These are phyloP conservation scores for Fonsecaea erecta DNA, from an alignment of 2,329 filamentous ascomycete species.

Conservation along the genomic window DNA sequence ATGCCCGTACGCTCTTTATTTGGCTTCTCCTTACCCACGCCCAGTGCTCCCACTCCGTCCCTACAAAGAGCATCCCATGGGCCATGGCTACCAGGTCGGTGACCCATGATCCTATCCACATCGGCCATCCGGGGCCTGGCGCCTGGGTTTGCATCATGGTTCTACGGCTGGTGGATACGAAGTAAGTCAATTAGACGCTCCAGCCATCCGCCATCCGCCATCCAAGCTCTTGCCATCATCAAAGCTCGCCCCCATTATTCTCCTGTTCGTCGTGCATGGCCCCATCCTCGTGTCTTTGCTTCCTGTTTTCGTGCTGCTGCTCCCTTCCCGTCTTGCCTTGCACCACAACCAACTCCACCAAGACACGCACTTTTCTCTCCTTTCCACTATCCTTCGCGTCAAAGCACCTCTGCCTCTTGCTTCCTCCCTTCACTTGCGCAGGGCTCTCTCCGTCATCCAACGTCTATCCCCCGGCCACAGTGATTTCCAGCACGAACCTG, in stretches of 20 bases:
- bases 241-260: neutral
- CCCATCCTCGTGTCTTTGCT: constrained; percentile 7
- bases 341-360: neutral
- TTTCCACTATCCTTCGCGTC: neutral
- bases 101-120: neutral
- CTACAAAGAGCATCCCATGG: no score
- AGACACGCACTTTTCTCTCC: neutral
- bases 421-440: neutral
- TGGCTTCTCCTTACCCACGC: neutral
- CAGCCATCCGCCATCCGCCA: neutral
- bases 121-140: neutral
- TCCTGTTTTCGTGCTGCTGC: neutral
- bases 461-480: neutral
- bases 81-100: no score
- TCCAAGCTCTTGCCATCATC: neutral
- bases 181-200: neutral
- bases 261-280: neutral
- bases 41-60: neutral
- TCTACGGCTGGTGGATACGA: neutral
- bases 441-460: neutral
- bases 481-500: neutral
- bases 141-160: neutral
- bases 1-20: constrained; percentile 1
- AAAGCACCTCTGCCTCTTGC: neutral
- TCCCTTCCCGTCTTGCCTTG: neutral